phyloP scores from a whole-genome alignment of 768 basidiomycete genomes.

The Lentinula boryana region DNA sequence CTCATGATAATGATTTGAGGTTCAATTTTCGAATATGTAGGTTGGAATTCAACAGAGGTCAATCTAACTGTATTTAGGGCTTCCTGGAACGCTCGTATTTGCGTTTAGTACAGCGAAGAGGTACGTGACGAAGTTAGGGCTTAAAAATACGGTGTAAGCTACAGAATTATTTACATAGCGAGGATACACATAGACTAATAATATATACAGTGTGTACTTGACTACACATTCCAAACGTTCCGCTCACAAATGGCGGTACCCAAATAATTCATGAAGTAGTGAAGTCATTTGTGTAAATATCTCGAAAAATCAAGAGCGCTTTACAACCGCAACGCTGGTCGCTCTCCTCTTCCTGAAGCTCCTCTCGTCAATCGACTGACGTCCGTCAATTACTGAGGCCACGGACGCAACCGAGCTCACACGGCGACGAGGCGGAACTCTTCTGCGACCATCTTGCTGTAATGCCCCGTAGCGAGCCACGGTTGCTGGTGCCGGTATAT shows the following conservation, averaged over 20 bases:
- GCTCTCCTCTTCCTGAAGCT: background rate
- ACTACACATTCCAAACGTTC: no score
- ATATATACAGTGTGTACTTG: no score
- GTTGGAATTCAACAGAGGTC: no score
- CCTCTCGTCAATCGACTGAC: background rate
- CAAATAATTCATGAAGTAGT: background rate
- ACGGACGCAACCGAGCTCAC: background rate
- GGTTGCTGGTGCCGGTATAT: background rate
- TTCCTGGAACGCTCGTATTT: no score
- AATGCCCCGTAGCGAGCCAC: background rate
- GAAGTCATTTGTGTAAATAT: background rate
- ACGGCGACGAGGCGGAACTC: background rate
- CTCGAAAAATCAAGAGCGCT: background rate
- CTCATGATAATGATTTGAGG: no score
- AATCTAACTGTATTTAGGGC: no score
- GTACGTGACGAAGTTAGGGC: no score
- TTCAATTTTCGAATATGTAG: no score
- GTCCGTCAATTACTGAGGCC: background rate
- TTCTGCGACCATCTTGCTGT: background rate
- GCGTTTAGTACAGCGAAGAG: no score
- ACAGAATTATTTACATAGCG: no score
- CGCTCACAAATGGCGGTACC: background rate
- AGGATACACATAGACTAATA: no score
- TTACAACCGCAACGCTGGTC: background rate
- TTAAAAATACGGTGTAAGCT: no score